Conservation (phyloP, 2,329 filamentous ascomycete genomes). For the Phoma sp. region DNA sequence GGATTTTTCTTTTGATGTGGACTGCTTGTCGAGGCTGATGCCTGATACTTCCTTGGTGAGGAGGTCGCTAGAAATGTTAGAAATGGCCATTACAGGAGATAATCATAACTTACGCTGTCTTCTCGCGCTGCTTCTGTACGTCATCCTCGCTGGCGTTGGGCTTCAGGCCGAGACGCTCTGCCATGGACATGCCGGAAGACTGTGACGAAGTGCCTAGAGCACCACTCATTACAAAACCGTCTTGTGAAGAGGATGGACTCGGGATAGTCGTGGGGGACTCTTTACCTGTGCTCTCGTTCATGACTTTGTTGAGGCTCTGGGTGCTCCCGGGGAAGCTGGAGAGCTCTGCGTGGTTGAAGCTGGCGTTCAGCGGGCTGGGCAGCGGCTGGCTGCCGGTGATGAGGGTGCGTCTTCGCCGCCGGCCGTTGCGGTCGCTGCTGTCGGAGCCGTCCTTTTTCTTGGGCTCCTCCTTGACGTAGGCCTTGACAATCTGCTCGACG, state of each 20-base stretch:
- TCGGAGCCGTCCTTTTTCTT: constrained; percentile 76
- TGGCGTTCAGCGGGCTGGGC: constrained; percentile 91
- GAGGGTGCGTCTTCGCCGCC: constrained; percentile 86
- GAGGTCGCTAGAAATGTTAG: constrained; percentile 69
- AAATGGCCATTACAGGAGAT: background rate
- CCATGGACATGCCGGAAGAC: constrained; percentile 62
- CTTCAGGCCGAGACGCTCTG: constrained; percentile 63
- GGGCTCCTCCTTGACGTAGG: constrained; percentile 84
- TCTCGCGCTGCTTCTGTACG: constrained; percentile 82
- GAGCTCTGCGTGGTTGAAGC: constrained; percentile 81
- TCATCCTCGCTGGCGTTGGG: constrained; percentile 59
- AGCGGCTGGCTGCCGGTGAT: constrained; percentile 97
- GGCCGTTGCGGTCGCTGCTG: constrained; percentile 90
- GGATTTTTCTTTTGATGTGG: constrained; percentile 55
- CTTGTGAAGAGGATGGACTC: constrained; percentile 50
- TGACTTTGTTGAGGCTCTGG: constrained; percentile 81
- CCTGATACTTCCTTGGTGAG: constrained; percentile 92
- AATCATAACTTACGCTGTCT: constrained; percentile 77
- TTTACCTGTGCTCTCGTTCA: constrained; percentile 75
- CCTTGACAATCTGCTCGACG: constrained; percentile 97
- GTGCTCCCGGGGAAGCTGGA: constrained; percentile 65
- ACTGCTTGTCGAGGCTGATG: constrained; percentile 82
- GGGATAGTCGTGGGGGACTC: constrained; percentile 52
- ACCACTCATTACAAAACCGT: constrained; percentile 63
- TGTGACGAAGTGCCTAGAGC: constrained; percentile 59